Evolutionary conservation across 805 yeast genomes (phyloP), one percentile per base, ranked within the genome.

Genomic region (Tetrapisispora namnaoensis): DNA sequence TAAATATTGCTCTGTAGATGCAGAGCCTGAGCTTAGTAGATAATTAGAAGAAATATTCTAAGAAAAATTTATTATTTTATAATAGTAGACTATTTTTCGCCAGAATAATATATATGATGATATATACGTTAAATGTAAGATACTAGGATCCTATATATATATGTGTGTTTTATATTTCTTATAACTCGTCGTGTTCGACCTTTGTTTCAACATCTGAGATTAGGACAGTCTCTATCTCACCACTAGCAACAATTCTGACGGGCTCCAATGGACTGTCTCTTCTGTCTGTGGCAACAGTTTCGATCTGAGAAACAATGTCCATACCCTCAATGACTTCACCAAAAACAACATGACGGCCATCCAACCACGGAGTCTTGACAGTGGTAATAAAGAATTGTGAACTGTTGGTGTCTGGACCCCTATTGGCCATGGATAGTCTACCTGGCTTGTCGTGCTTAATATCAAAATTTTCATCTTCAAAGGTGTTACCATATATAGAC

Each of bases 371-470:
- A 61, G 82, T 72, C 55, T 80, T 73, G n/a, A 22, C 49, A 45
- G 83, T 86, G 50, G 95, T 87, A 73, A 86, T 83, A 77, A 89
- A 89, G 72, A 89, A 89, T 74, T 89, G 97, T 47, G 95, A 87
- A 49, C 96, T 96, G 72, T 90, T 90, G 74, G 96, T 86, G 81
- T 87, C 84, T 69, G 91, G 93, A 60, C 96, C 96, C 55, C 96
- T 89, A 69, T 90, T 90, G 68, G 96, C 96, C 96, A 90, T 90
- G 53, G 95, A 86, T 64, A 86, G 68, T 70, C 82, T 71, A 77
- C 87, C 75, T 76, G 90, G 79, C 69, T 79, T 74, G 73, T 74
- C 72, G 80, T 89, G 96, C 63, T 69, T 80, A 70, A 74, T 70
- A 63, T 62, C 56, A 63, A 83, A 83, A 77, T 80, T 82, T 66